Conservation (phyloP, 2,329 filamentous ascomycete species). For the Alternaria conjuncta region DNA sequence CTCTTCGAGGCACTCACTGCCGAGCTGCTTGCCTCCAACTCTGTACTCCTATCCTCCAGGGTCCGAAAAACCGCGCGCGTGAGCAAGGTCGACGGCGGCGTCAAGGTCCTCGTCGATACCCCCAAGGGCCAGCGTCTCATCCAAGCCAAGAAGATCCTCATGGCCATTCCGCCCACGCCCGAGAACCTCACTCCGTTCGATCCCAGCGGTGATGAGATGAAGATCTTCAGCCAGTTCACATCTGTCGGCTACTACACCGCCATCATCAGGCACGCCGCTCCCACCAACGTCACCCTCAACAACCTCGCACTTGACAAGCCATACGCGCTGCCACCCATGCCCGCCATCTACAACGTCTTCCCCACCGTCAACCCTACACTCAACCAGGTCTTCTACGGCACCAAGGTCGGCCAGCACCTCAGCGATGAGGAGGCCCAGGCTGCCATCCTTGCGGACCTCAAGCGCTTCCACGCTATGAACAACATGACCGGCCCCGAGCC, state of each 20-base stretch:
- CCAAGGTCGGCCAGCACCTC: conserved; percentile 14
- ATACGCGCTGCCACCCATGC: conserved; percentile 41
- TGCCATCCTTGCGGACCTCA: conserved; percentile 22
- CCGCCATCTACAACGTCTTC: conserved; percentile 36
- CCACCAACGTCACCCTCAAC: conserved; percentile 30
- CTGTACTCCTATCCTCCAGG: conserved; percentile 15
- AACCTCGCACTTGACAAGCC: conserved; percentile 35
- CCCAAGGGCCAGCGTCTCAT: conserved; percentile 33
- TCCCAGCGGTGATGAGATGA: conserved; percentile 42
- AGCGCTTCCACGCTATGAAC: conserved; percentile 15
- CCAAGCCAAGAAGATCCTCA: conserved; percentile 50
- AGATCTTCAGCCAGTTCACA: conserved; percentile 48
- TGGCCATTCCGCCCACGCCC: conserved; percentile 51
- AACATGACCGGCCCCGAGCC: conserved; percentile 7
- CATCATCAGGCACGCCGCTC: conserved; percentile 49
- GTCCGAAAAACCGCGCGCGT: conserved; percentile 38
- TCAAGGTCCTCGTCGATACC: conserved; percentile 20
- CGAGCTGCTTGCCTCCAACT: conserved; percentile 13
- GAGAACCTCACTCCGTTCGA: conserved; percentile 47
- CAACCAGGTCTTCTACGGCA: conserved; percentile 24
- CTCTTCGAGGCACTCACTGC: conserved; percentile 20
- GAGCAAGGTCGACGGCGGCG: neutral
- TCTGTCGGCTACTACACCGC: conserved; percentile 50
- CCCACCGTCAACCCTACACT: conserved; percentile 22
- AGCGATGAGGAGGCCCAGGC: conserved; percentile 20